A percentile compares a stretch with the other conserved stretches of the same genome.
These are phyloP conservation scores for Blastocystis sp. DNA, from an alignment of 352 stramenopile species.

Conservation along the genomic window DNA sequence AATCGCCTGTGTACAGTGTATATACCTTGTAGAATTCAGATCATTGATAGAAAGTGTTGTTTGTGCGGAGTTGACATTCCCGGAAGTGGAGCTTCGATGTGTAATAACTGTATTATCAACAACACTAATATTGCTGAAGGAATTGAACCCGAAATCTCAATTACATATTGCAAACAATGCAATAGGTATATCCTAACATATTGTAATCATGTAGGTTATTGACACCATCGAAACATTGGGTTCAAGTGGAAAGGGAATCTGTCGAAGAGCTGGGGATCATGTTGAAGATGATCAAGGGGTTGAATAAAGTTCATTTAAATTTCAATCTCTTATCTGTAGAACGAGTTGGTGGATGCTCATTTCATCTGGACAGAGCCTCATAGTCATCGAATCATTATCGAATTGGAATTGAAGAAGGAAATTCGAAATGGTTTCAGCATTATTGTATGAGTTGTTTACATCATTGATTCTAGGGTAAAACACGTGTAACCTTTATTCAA, in stretches of 20 bases:
- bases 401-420: constrained; percentile 96
- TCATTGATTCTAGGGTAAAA: neutral
- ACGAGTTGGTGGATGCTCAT: constrained; percentile 87
- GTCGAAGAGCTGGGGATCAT: constrained; percentile 92
- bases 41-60: constrained; percentile 76
- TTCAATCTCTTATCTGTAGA: neutral
- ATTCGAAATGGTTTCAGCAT: constrained; percentile 64
- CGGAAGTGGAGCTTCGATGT: constrained; percentile 94
- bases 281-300: constrained; percentile 83
- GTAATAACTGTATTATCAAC: constrained; percentile 87
- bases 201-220: neutral
- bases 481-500: constrained; percentile 12
- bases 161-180: constrained; percentile 94
- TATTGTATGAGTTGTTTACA: neutral
- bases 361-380: constrained; percentile 99
- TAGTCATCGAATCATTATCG: constrained; percentile 91
- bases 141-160: constrained; percentile 88
- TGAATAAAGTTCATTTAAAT: constrained; percentile 67
- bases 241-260: constrained; percentile 88
- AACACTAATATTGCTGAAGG: constrained; percentile 93
- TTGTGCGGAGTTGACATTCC: constrained; percentile 90
- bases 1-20: constrained; percentile 23
- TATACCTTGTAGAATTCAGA: neutral
- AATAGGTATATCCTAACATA: constrained; percentile 68
- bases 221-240: constrained; percentile 72